Conservation (phyloP, 2,329 filamentous ascomycete species). For the Pseudogymnoascus sp. region DNA sequence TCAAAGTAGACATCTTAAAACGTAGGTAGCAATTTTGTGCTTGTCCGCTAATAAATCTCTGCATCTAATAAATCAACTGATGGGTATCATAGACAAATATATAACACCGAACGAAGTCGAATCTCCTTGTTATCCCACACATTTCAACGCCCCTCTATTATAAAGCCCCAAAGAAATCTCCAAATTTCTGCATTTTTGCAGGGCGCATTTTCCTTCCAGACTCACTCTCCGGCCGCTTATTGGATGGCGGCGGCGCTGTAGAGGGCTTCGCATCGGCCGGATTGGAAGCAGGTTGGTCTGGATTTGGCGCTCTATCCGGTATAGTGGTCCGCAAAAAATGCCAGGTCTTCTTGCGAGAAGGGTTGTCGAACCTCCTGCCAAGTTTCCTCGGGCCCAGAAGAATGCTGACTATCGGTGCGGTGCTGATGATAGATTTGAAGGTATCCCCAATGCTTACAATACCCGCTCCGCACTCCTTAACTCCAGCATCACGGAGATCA, state of each 20-base stretch:
- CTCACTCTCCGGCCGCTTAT: not conserved
- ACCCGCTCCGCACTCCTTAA: not conserved
- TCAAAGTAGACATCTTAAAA: not conserved
- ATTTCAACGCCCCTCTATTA: not conserved
- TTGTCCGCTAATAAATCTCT: too few species aligned
- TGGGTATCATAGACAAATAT: too few species aligned
- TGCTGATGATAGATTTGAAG: not conserved
- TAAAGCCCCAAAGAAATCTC: not conserved
- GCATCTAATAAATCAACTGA: too few species aligned
- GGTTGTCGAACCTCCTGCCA: not conserved
- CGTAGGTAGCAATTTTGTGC: not conserved
- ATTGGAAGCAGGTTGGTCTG: not conserved
- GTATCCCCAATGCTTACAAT: not conserved
- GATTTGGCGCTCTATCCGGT: not conserved
- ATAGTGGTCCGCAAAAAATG: not conserved
- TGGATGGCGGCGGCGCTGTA: not conserved
- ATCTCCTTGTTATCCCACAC: not conserved
- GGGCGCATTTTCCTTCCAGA: not conserved
- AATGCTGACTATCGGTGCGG: not conserved
- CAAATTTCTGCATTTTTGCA: not conserved
- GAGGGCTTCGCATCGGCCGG: not conserved
- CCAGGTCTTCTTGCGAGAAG: not conserved
- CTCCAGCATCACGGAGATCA: not conserved
- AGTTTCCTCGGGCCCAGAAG: not conserved
- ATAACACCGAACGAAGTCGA: too few species aligned